Base-by-base conservation (phyloP, 148 eudicot genomes). In the Vaccinium myrtillus region DNA sequence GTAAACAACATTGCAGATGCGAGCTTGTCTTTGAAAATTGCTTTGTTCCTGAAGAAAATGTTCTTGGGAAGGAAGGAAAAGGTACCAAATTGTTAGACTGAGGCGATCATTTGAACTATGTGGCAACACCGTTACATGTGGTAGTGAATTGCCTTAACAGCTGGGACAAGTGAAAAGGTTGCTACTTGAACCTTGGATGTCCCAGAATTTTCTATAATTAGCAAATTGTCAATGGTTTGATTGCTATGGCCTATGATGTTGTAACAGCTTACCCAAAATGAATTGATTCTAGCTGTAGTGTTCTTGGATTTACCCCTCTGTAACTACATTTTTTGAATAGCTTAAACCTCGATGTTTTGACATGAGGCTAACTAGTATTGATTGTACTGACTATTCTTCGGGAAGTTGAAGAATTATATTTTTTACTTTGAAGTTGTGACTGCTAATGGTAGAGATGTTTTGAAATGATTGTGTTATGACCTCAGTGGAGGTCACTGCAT, bases 1-100 rank as follows among this genome's bases (percentile, higher is more conserved):
- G 75, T 70, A 32, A 71, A 86, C 80, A 63, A 80, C 81, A 67
- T 84, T 90, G 90, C 96, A 97, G 99, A 88, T 97, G 99, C 77
- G 99, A 97, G 90, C 99, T 97, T 86, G 99, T 97, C 77, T 97
- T 97, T 70, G 98, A 97, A 85, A 93, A 94, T 89, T 97, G 99
- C 87, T 97, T 95, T 92, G 99, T 97, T 87, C 98, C 99, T 23
- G 89, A 88, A 78, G 93, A 93, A 88, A 95, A 97, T 83, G 89
- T 97, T 82, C 96, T 97, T 71, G 98, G 98, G 75, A 84, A 95
- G 87, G 98, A 91, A 90, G 98, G 99, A 78, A 97, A 91, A 93
- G 99, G 99, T 97, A 89, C 18, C 18, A 49, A 16, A 23, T 30
- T 7, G 49, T 83, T 74, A 0, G n/a, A 74, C 12, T 73, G 30